phyloP scores from a whole-genome alignment of 495 filamentous ascomycete species.

The Neurospora cerealis region DNA sequence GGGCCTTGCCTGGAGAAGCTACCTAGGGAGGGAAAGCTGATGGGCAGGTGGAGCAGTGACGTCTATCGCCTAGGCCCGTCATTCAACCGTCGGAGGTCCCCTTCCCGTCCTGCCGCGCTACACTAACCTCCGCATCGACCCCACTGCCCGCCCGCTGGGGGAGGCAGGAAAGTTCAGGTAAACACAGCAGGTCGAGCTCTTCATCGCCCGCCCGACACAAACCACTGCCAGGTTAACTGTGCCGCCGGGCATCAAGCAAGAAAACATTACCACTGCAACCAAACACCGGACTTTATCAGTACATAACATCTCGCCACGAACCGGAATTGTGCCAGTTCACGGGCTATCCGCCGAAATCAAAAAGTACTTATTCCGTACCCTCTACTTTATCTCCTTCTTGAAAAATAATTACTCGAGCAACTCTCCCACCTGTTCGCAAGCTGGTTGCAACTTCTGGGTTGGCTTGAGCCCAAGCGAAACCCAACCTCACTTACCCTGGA shows the following conservation, averaged over 20 bases:
- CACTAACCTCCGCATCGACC: not conserved
- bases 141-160: not conserved
- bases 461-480: not conserved
- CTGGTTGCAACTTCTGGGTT: not conserved
- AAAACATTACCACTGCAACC: not conserved
- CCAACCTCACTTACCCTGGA: not conserved
- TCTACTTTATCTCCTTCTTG: not conserved
- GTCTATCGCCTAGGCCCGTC: not conserved
- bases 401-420: not conserved
- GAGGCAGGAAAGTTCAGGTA: not conserved
- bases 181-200: not conserved
- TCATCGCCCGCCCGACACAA: not conserved
- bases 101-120: not conserved
- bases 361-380: not conserved
- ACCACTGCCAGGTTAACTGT: not conserved
- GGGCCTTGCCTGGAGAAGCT: not conserved
- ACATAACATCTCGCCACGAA: not conserved
- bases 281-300: not conserved
- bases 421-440: not conserved
- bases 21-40: not conserved
- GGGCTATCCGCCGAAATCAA: not conserved
- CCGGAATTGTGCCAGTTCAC: not conserved
- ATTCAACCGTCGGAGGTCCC: not conserved
- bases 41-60: not conserved
- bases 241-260: not conserved